Percentiles rank a stretch among this genome's conserved stretches.
Evolutionary conservation across 805 yeast species (phyloP).

Genomic region (Lachancea meyersii): DNA sequence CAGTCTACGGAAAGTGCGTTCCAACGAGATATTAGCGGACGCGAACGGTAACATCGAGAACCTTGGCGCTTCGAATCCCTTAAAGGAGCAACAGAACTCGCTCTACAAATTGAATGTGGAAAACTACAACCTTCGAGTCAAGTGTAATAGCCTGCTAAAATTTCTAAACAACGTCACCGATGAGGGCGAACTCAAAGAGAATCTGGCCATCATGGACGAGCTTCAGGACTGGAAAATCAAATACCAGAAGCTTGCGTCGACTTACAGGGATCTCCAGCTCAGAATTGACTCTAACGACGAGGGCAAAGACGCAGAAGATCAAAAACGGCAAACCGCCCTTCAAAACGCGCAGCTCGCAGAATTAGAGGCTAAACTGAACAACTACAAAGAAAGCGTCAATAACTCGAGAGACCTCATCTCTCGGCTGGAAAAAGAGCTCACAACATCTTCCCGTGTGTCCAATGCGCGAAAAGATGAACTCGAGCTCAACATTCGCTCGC

Average conservation of each 20-base stretch:
- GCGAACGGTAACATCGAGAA: slow-evolving; percentile 2
- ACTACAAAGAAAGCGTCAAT: neutral
- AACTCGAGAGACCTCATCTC: slow-evolving; percentile 12
- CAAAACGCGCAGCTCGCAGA: neutral
- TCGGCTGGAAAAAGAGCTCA: slow-evolving; percentile 6
- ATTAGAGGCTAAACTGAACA: slow-evolving; percentile 1
- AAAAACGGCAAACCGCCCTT: slow-evolving; percentile 2
- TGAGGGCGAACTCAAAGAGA: slow-evolving; percentile 22
- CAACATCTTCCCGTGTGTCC: slow-evolving; percentile 4
- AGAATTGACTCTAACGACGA: slow-evolving; percentile 14
- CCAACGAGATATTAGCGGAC: slow-evolving; percentile 17
- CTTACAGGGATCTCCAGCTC: slow-evolving; percentile 14
- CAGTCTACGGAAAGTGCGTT: slow-evolving; percentile 14
- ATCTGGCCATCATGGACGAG: slow-evolving; percentile 20
- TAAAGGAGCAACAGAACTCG: slow-evolving; percentile 29
- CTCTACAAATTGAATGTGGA: slow-evolving; percentile 21
- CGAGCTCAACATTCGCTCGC: slow-evolving; percentile 8
- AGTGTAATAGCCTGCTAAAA: slow-evolving; percentile 26
- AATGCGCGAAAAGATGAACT: slow-evolving; percentile 10
- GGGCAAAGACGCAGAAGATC: slow-evolving; percentile 3
- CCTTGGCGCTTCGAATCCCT: slow-evolving; percentile 23
- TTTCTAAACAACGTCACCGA: slow-evolving; percentile 25
- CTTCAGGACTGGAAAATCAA: slow-evolving; percentile 20
- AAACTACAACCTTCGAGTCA: slow-evolving; percentile 26
- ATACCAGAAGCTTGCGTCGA: slow-evolving; percentile 11